Evolutionary conservation across 1,284 basidiomycete species (phyloP).

Genomic region (Cutaneotrichosporon sp.): DNA sequence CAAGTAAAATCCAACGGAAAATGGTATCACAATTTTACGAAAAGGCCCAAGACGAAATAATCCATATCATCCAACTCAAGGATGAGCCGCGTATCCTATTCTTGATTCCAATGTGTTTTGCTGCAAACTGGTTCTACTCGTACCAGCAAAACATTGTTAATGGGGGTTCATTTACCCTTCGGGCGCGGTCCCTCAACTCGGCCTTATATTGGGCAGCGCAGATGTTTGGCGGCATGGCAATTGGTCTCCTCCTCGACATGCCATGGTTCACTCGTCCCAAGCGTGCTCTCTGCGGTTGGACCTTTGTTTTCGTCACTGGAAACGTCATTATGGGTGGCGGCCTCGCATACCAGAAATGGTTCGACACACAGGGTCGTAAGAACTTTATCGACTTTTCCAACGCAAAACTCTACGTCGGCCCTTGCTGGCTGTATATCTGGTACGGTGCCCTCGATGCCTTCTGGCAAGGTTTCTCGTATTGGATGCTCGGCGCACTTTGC

Average conservation of each 20-base stretch:
- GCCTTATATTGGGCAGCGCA: constrained; percentile 52
- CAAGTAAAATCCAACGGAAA: neutral
- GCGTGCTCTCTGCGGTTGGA: constrained; percentile 32
- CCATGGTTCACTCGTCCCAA: constrained; percentile 18
- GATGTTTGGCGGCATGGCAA: constrained; percentile 33
- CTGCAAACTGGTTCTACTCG: constrained; percentile 30
- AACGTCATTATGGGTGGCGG: constrained; percentile 36
- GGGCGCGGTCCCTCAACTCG: constrained; percentile 47
- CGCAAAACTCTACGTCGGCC: constrained; percentile 30
- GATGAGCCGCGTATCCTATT: constrained; percentile 30
- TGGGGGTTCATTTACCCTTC: constrained; percentile 44
- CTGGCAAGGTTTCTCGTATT: constrained; percentile 45
- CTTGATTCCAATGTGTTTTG: constrained; percentile 30
- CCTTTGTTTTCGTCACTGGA: constrained; percentile 28
- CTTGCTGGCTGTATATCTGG: constrained; percentile 38
- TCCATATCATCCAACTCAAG: constrained; percentile 23
- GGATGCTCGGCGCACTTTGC: constrained; percentile 34
- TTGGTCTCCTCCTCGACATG: constrained; percentile 52
- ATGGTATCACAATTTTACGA: constrained; percentile 20
- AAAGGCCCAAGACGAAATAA: constrained; percentile 18
- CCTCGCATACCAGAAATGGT: constrained; percentile 24
- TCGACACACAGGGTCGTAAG: constrained; percentile 12
- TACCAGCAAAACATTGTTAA: constrained; percentile 38
- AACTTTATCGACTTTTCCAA: constrained; percentile 26
- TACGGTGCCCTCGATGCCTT: constrained; percentile 45